Conservation (phyloP, 2,329 filamentous ascomycete species). For the Bipolaris sorokiniana region DNA sequence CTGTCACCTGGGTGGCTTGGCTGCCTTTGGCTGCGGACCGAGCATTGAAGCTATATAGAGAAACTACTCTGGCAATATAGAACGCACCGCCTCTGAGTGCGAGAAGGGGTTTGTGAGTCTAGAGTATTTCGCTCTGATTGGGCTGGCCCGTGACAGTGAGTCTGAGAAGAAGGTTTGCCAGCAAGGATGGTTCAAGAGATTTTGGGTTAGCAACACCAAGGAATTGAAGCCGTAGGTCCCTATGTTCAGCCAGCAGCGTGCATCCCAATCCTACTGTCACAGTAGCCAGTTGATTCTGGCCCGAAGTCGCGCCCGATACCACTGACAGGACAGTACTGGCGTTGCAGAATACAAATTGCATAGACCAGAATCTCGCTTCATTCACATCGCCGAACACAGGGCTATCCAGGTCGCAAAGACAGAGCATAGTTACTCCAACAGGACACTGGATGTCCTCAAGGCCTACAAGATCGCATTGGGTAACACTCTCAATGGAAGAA, state of each 20-base stretch:
- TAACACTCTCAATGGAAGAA: neutral
- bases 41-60: neutral
- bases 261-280: constrained; percentile 10
- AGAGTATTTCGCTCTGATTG: constrained; percentile 6
- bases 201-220: constrained; percentile 7
- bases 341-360: neutral
- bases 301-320: neutral
- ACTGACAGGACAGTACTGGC: neutral
- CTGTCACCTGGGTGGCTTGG: no score
- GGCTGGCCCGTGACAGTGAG: constrained; percentile 1
- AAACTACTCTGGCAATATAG: constrained; percentile 10
- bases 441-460: neutral
- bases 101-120: constrained; percentile 9
- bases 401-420: neutral
- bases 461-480: neutral
- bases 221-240: constrained; percentile 12
- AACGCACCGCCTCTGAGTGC: constrained; percentile 7
- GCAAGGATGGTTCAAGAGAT: neutral
- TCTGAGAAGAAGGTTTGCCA: constrained; percentile 9
- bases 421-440: neutral
- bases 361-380: neutral
- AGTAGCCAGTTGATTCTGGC: neutral
- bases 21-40: neutral
- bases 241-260: constrained; percentile 9
- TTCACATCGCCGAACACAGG: neutral